A percentile compares a stretch with the other conserved stretches of the same genome.
Conservation (phyloP, 495 filamentous ascomycete species). For the Terfezia claveryi region DNA sequence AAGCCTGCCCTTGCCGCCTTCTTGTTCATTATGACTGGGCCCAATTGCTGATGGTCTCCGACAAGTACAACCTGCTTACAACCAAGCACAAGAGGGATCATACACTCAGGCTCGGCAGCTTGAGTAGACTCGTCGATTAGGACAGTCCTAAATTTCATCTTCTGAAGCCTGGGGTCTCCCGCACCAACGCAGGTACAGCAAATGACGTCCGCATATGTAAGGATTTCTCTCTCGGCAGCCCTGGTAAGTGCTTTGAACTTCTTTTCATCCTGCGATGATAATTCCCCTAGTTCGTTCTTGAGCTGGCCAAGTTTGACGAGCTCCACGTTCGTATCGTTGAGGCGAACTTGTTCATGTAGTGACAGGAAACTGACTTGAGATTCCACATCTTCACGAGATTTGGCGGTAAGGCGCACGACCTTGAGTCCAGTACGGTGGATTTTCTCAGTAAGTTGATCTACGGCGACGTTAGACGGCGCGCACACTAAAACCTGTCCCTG, state of each 20-base stretch:
- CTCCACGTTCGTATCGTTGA: slow-evolving; percentile 91
- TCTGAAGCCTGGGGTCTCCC: slow-evolving; percentile 80
- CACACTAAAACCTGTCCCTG: slow-evolving; percentile 90
- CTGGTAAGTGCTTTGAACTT: slow-evolving; percentile 89
- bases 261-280: slow-evolving; percentile 94
- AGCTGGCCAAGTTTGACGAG: slow-evolving; percentile 76
- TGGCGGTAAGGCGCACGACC: slow-evolving; percentile 92
- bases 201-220: slow-evolving; percentile 91
- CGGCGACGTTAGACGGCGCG: slow-evolving; percentile 93
- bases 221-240: slow-evolving; percentile 81
- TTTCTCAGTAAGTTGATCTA: slow-evolving; percentile 94
- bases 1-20: slow-evolving; percentile 94
- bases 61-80: slow-evolving; percentile 98
- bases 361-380: slow-evolving; percentile 88
- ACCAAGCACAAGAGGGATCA: slow-evolving; percentile 92
- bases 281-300: slow-evolving; percentile 74
- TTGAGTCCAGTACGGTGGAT: slow-evolving; percentile 90
- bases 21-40: slow-evolving; percentile 99
- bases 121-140: slow-evolving; percentile 97
- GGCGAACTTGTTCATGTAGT: slow-evolving; percentile 86
- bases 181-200: slow-evolving; percentile 98
- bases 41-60: slow-evolving; percentile 94
- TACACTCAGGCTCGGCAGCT: slow-evolving; percentile 96
- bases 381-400: slow-evolving; percentile 95
- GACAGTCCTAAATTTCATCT: slow-evolving; percentile 95